These are phyloP conservation scores for Carex cristatella DNA, from an alignment of 176 grass and related monocot species.

Conservation along the genomic window DNA sequence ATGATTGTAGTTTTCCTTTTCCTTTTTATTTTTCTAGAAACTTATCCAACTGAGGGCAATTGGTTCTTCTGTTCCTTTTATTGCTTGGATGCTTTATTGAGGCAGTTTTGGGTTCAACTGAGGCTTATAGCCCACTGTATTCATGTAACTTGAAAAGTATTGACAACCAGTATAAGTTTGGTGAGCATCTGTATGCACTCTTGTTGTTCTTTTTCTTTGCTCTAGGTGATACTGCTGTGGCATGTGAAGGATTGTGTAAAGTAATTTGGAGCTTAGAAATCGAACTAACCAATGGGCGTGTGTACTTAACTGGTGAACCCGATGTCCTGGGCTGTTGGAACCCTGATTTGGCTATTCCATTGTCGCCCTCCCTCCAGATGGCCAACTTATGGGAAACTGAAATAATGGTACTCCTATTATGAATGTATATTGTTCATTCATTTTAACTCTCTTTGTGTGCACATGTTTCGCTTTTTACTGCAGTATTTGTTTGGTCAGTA, in stretches of 20 bases:
- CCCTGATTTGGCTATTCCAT: slow-evolving; percentile 4
- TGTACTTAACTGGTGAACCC: slow-evolving; percentile 15
- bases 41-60: not conserved
- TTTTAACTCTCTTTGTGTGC: not conserved
- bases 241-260: slow-evolving; percentile 11
- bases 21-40: not conserved
- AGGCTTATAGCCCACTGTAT: not conserved
- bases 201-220: not conserved
- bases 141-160: not conserved
- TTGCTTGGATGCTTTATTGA: not conserved
- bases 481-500: not conserved
- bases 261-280: slow-evolving; percentile 19
- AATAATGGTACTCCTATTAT: slow-evolving; percentile 6
- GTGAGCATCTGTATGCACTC: not conserved
- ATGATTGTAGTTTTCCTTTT: not conserved
- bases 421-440: not conserved
- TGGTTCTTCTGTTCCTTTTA: not conserved
- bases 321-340: slow-evolving; percentile 8
- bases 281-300: not conserved
- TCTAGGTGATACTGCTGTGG: slow-evolving; percentile 10
- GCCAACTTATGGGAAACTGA: slow-evolving; percentile 8
- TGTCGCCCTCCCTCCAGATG: not conserved
- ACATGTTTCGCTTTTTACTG: not conserved
- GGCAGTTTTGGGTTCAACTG: not conserved
- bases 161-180: not conserved